Base-by-base conservation (phyloP, 768 basidiomycete genomes). In the Lentinula aciculospora region DNA sequence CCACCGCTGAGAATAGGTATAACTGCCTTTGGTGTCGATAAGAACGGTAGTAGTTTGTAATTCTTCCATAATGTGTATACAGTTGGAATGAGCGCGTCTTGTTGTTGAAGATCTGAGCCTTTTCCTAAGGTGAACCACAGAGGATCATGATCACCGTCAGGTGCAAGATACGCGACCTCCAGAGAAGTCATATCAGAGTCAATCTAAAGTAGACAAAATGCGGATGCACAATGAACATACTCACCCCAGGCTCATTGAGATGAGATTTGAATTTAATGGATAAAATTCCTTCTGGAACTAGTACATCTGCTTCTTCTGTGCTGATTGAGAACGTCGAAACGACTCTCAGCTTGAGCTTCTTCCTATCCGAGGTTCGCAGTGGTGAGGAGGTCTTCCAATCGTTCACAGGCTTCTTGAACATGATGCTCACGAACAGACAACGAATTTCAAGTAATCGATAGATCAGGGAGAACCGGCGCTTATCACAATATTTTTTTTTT, bases 61-160 rank as follows among this genome's bases (percentile, higher is more conserved):
- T 80, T 80, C 67, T 88, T 91, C 88, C 89, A 90, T 23, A 94
- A 69, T 0, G 91, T 89, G 66, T 92, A 92, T 17, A 91, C 81
- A 37, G 88, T 87, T n/a, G 91, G 91, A 44, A 91, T 72, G 40
- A 84, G 82, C 42, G 42, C 32, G 32, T 27, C 19, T 53, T 34
- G 17, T 10, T 23, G 42, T 44, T 44, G 42, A 9, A 21, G 9
- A 12, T 86, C 82, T 3, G 79, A 76, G 29, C 76, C 81, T 69
- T 86, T 89, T 21, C 88, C 88, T 17, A 86, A 60, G 0, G 81
- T 82, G 62, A 93, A 89, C 90, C 91, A 93, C 32, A 92, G 70
- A 0, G 91, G 91, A 62, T 88, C 82, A 50, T 36, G 27, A 21
- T 29, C 32, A 21, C 87, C 86, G 21, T 82, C 80, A 4, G 79